Evolutionary conservation across 2,329 filamentous ascomycete species (phyloP), one percentile per base, ranked within the genome.

Genomic region (Daldinia sp.): DNA sequence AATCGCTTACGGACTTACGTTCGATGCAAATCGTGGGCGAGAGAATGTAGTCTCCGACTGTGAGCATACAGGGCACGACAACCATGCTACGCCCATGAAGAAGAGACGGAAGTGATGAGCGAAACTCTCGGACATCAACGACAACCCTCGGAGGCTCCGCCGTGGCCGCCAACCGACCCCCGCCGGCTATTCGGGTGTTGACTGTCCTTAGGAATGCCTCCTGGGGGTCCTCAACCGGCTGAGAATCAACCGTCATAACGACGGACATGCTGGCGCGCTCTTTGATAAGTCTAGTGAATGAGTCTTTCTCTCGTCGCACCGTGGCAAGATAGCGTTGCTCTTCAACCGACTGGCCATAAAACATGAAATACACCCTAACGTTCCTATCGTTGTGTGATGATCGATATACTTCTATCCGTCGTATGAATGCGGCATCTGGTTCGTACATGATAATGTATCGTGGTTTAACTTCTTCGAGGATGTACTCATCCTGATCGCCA

Each of bases 371-470:
- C 0, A 97, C 94, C 41, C 93, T 87, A 39, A 98, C 92, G 71
- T 92, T 93, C 32, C 93, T 85, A 75, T 94, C 92, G 60, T 89
- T 91, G 78, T 99, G 95, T 8, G 94, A 97, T 53, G 93, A 97
- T 35, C 95, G 89, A 78, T 98, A 99, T 1, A 98, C 94, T 75
- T 99, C 95, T 17, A 99, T 90, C 34, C 94, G 85, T 11, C 95
- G 88, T 72, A 98, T 97, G 76, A 99, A 99, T 2, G 94, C 89
- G 2, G 94, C 88, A 68, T 98, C 93, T 0, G 95, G 94, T 75
- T 98, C 95, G 77, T 97, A 99, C 95, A 99, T 98, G 79, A 99
- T 91, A 61, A 99, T 93, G 77, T 97, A 97, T 63, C 92, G 89
- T 30, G 95, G 95, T 73, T 92, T 93, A 60, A 95, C 84, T 77